These are phyloP conservation scores for Thalassiosira hispida DNA, from an alignment of 352 stramenopile species.

Conservation along the genomic window DNA sequence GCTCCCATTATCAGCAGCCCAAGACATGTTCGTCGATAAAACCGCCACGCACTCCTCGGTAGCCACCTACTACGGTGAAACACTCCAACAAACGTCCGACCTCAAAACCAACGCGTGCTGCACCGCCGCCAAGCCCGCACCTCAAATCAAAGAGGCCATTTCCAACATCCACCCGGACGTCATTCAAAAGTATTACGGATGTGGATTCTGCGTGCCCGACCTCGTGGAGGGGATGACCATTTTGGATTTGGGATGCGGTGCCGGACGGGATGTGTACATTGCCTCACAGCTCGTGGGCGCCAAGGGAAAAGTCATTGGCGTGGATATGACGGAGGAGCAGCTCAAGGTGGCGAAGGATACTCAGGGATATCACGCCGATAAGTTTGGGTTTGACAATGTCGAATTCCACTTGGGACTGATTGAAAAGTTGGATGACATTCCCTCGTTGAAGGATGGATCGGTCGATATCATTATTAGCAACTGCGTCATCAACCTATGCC, in stretches of 20 bases:
- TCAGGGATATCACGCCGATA: slow-evolving; percentile 85
- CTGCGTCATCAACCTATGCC: slow-evolving; percentile 91
- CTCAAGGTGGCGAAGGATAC: slow-evolving; percentile 84
- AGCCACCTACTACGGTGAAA: slow-evolving; percentile 78
- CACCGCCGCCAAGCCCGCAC: slow-evolving; percentile 60
- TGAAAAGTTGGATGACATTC: slow-evolving; percentile 88
- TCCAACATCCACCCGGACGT: slow-evolving; percentile 85
- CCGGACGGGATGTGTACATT: slow-evolving; percentile 90
- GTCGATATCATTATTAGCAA: slow-evolving; percentile 93
- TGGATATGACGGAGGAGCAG: slow-evolving; percentile 91
- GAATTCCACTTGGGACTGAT: slow-evolving; percentile 90
- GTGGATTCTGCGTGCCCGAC: slow-evolving; percentile 86
- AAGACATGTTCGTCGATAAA: slow-evolving; percentile 14
- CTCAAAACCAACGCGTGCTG: slow-evolving; percentile 86
- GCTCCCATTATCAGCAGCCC: not conserved
- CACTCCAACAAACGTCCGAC: slow-evolving; percentile 77
- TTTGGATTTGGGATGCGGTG: slow-evolving; percentile 89
- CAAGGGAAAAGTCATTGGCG: slow-evolving; percentile 87
- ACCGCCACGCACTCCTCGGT: slow-evolving; percentile 57
- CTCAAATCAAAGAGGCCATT: slow-evolving; percentile 81
- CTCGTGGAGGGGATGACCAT: slow-evolving; percentile 82
- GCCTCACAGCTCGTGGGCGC: slow-evolving; percentile 87
- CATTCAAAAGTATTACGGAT: slow-evolving; percentile 87
- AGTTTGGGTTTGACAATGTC: slow-evolving; percentile 89
- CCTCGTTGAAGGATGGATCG: slow-evolving; percentile 78